A percentile compares a stretch with the other conserved stretches of the same genome.
phyloP scores from a whole-genome alignment of 495 filamentous ascomycete species.

The Aspergillus wentii region DNA sequence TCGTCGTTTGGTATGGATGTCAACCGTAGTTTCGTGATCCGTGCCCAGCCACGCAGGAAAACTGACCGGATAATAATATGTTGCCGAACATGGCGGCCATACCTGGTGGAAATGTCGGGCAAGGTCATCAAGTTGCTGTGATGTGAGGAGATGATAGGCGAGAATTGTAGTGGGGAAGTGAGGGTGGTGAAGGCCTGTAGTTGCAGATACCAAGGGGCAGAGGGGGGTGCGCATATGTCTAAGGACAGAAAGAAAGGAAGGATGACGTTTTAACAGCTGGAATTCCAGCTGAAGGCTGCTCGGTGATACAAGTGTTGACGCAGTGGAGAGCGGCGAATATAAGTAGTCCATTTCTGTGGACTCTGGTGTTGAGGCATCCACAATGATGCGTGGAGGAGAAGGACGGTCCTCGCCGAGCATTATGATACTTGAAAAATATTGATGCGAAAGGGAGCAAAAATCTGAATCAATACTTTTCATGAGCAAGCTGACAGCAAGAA shows the following conservation, averaged over 20 bases:
- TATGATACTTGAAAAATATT: too few relatives aligned
- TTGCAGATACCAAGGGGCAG: slow-evolving; percentile 36
- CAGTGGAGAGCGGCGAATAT: too few relatives aligned
- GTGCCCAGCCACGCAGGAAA: slow-evolving; percentile 38
- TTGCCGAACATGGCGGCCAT: slow-evolving; percentile 45
- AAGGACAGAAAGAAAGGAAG: slow-evolving; percentile 19
- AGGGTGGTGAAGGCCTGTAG: slow-evolving; percentile 56
- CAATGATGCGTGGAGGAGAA: neutral
- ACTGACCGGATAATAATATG: slow-evolving; percentile 57
- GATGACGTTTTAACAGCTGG: too few relatives aligned
- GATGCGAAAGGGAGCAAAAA: too few relatives aligned
- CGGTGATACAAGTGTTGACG: too few relatives aligned
- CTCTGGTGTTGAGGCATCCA: slow-evolving; percentile 2
- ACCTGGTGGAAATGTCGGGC: slow-evolving; percentile 74
- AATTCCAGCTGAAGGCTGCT: too few relatives aligned
- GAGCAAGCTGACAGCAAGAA: too few relatives aligned
- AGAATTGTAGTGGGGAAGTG: slow-evolving; percentile 63
- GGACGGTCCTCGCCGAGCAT: neutral
- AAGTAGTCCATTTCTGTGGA: too few relatives aligned
- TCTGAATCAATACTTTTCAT: too few relatives aligned
- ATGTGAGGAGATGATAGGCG: slow-evolving; percentile 70
- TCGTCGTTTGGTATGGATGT: slow-evolving; percentile 54
- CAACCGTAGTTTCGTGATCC: slow-evolving; percentile 17
- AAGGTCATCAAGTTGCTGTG: slow-evolving; percentile 62
- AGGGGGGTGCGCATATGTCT: slow-evolving; percentile 28